These are phyloP conservation scores for Musa troglodytarum DNA, from an alignment of 176 grass and related monocot genomes.

Conservation along the genomic window DNA sequence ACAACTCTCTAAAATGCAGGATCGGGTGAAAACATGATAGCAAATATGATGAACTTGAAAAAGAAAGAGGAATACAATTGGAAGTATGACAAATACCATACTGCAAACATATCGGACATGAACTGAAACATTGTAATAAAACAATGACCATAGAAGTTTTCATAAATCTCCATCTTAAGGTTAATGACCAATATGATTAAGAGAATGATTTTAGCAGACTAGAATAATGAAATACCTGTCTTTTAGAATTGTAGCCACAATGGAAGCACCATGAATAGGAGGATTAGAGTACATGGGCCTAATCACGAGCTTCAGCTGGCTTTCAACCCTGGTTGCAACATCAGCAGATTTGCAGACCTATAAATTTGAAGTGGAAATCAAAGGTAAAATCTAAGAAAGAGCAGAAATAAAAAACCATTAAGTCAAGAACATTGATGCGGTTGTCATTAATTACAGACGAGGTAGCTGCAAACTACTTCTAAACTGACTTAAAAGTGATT, in stretches of 20 bases:
- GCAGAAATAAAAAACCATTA: no score
- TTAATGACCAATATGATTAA: neutral
- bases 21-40: neutral
- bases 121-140: no score
- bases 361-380: constrained; percentile 19
- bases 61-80: neutral
- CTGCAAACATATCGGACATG: no score
- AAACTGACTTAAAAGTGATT: neutral
- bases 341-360: constrained; percentile 84
- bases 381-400: neutral
- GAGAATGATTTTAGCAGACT: neutral
- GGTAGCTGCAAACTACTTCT: neutral
- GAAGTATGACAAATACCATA: no score
- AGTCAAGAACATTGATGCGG: neutral
- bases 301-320: constrained; percentile 99
- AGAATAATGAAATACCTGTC: constrained; percentile 33
- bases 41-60: neutral
- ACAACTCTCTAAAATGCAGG: constrained; percentile 52
- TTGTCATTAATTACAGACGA: neutral
- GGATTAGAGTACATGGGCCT: constrained; percentile 99
- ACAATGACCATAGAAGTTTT: no score
- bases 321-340: constrained; percentile 76
- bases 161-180: neutral
- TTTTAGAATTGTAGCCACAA: constrained; percentile 86
- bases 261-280: constrained; percentile 93